phyloP scores from a whole-genome alignment of 176 grass and related monocot genomes.

The Pharus latifolius region DNA sequence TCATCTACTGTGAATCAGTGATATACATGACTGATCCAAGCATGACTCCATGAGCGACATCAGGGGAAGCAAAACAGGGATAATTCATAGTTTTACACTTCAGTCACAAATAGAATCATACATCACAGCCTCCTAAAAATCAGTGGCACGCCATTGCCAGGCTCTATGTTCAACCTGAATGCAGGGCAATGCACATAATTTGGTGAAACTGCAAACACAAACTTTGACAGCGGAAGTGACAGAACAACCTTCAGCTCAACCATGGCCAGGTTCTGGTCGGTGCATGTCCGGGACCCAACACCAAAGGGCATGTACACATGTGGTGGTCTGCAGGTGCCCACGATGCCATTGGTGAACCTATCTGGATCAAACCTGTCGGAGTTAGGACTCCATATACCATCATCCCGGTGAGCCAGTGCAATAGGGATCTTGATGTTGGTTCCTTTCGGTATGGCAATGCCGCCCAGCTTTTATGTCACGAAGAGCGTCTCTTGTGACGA shows the following conservation, averaged over 20 bases:
- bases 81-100: not conserved
- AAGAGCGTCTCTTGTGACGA: conserved; percentile 37
- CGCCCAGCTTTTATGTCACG: conserved; percentile 31
- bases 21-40: too few species aligned
- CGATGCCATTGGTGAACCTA: conserved; percentile 47
- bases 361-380: conserved; percentile 50
- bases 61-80: not conserved
- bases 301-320: conserved; percentile 72
- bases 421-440: conserved; percentile 30
- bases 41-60: too few species aligned
- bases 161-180: conserved; percentile 40
- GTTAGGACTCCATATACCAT: conserved; percentile 21
- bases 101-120: not conserved
- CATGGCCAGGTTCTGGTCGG: conserved; percentile 75
- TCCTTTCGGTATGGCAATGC: conserved; percentile 43
- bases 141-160: conserved; percentile 39
- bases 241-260: conserved; percentile 64
- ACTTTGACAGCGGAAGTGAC: conserved; percentile 35
- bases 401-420: conserved; percentile 36
- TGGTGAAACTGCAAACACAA: conserved; percentile 34
- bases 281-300: conserved; percentile 41
- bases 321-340: conserved; percentile 29
- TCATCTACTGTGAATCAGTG: too few species aligned
- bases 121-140: conserved; percentile 15
- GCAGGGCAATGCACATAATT: conserved; percentile 43